Evolutionary conservation across 1,284 basidiomycete genomes (phyloP).

Genomic region (Pseudozyma hubeiensis): DNA sequence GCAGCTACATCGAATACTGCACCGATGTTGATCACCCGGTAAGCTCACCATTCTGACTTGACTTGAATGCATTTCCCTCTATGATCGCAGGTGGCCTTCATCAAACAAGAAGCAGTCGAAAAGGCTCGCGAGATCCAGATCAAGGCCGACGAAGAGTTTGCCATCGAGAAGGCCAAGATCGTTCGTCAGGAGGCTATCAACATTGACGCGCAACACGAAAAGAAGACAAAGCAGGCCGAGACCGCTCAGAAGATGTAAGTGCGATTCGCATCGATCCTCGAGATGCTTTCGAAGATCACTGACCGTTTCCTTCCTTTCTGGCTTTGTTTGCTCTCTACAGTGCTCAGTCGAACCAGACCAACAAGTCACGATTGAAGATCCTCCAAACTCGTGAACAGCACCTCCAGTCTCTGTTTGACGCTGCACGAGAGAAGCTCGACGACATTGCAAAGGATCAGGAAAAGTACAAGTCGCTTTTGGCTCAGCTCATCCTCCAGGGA

Average conservation of each 20-base stretch:
- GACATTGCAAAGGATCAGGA: constrained; percentile 78
- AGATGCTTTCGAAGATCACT: not conserved
- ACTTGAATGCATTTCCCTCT: not conserved
- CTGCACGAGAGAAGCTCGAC: constrained; percentile 77
- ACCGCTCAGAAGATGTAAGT: constrained; percentile 66
- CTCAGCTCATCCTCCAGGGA: constrained; percentile 76
- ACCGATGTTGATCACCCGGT: no score
- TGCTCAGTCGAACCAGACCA: constrained; percentile 93
- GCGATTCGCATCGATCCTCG: not conserved
- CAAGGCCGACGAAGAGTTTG: constrained; percentile 68
- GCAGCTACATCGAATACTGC: no score
- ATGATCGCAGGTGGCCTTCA: constrained; percentile 61
- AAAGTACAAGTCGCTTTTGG: constrained; percentile 69
- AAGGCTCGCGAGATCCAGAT: constrained; percentile 69
- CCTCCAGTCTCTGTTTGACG: constrained; percentile 86
- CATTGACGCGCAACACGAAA: constrained; percentile 64
- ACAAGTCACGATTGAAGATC: constrained; percentile 88
- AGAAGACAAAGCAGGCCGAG: constrained; percentile 67
- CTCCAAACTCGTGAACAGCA: constrained; percentile 93
- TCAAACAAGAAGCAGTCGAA: constrained; percentile 68
- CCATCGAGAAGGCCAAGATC: constrained; percentile 68
- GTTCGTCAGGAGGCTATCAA: constrained; percentile 66
- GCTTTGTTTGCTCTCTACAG: constrained; percentile 71
- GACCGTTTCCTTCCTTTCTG: not conserved
- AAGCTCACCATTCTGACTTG: not conserved